A percentile compares a stretch with the other conserved stretches of the same genome.
These are phyloP conservation scores for Leccinum aurantiacum DNA, from an alignment of 768 basidiomycete genomes.

Conservation along the genomic window DNA sequence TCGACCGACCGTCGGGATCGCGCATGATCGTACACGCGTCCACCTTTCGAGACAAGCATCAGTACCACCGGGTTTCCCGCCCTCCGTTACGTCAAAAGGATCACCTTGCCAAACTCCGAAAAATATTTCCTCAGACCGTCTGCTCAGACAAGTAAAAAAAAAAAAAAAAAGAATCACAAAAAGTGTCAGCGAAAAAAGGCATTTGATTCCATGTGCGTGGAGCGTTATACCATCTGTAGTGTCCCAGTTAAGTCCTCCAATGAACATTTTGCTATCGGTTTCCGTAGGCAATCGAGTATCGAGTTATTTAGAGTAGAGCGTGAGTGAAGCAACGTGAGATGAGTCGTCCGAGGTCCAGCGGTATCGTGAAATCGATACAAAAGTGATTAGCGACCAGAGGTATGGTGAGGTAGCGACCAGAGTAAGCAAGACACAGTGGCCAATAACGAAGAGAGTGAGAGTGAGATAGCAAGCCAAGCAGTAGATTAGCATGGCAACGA, in stretches of 20 bases:
- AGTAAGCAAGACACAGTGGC: conserved; percentile 32
- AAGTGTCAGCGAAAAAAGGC: conserved; percentile 27
- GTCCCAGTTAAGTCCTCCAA: conserved; percentile 89
- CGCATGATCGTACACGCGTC: conserved; percentile 87
- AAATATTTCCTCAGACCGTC: conserved; percentile 72
- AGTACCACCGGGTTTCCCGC: conserved; percentile 10
- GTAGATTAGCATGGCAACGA: conserved; percentile 31
- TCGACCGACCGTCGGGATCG: conserved; percentile 68
- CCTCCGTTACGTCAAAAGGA: conserved; percentile 15
- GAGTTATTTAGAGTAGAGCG: conserved; percentile 30
- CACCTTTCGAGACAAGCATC: conserved; percentile 43
- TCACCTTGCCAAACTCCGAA: conserved; percentile 74
- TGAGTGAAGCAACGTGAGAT: conserved; percentile 27
- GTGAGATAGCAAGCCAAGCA: conserved; percentile 23
- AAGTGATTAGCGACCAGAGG: conserved; percentile 36
- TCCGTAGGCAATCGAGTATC: conserved; percentile 31
- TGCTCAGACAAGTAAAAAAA: conserved; percentile 33
- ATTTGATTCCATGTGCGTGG: conserved; percentile 25
- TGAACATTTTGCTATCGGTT: conserved; percentile 80
- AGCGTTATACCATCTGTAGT: conserved; percentile 77
- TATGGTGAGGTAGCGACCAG: conserved; percentile 35
- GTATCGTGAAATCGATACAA: conserved; percentile 36
- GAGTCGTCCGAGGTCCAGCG: conserved; percentile 35
- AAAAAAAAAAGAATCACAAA: conserved; percentile 17
- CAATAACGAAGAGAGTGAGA: conserved; percentile 23